These are phyloP conservation scores for Fusarium proliferatum DNA, from an alignment of 2,329 filamentous ascomycete genomes.

Conservation along the genomic window DNA sequence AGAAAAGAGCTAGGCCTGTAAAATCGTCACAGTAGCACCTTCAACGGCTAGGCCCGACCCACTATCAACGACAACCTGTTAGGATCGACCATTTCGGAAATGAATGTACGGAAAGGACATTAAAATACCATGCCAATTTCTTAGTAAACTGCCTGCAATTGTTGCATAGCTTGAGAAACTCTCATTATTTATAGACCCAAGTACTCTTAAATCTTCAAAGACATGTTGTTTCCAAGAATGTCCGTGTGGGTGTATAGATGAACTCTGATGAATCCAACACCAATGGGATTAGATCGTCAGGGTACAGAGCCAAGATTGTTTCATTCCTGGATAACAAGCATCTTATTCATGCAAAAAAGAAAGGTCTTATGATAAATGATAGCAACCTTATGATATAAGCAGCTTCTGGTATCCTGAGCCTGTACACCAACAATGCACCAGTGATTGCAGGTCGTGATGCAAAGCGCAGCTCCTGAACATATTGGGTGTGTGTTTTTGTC, in stretches of 20 bases:
- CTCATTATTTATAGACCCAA: too few species aligned
- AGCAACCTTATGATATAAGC: neutral
- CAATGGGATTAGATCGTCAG: neutral
- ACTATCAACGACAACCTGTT: neutral
- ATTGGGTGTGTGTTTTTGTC: conserved; percentile 32
- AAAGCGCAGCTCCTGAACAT: neutral
- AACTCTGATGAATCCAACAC: neutral
- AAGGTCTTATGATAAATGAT: neutral
- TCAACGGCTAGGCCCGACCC: conserved; percentile 3
- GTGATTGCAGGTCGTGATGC: neutral
- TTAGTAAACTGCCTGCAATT: too few species aligned
- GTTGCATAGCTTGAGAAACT: too few species aligned
- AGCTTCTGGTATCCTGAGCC: neutral
- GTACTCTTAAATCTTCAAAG: neutral
- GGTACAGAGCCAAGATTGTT: neutral
- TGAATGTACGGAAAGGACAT: neutral
- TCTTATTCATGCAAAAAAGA: neutral
- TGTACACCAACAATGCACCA: too few species aligned
- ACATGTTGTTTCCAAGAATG: neutral
- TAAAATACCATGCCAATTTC: too few species aligned
- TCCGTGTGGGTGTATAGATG: too few species aligned
- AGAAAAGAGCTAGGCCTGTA: conserved; percentile 13
- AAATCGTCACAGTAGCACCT: conserved; percentile 16
- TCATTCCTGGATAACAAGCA: neutral
- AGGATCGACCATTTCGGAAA: neutral